Base-by-base conservation (phyloP, 768 basidiomycete species). In the Porphyrellus cyaneotinctus region DNA sequence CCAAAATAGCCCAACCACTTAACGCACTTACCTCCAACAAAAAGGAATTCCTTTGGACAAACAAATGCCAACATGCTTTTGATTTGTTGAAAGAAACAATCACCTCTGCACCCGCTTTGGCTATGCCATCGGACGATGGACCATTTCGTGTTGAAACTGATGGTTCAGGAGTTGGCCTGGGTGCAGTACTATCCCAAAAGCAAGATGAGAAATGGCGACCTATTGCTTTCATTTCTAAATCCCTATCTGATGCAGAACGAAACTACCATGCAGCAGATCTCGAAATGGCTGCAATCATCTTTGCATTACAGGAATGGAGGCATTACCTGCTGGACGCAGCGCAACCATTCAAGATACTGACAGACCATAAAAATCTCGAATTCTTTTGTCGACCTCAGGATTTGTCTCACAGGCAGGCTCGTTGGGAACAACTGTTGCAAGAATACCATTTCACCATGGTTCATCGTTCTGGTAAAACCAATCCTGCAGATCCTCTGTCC, bases 321-420 rank as follows among this genome's bases (percentile, higher is more conserved):
- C 38, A 49, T 5, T 41, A 49, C 12, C 20, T 49, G 0, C 11
- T 41, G 0, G 22, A 24, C 5, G 17, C 20, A 0, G 3, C 5
- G 0, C 5, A 12, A 4, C 22, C 30, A 1, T 49, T 49, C 2
- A 11, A 41, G 0, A 12, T 49, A 0, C 8, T 15, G 4, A 39
- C 15, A 0, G 22, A 49, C 14, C 38, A 49, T 4, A 2, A 23
- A 2, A 32, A 49, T 4, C 24, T 47, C 0, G 3, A 6, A 7
- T 47, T 12, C 13, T 47, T 47, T 11, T 1, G 3, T 0, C 31
- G 52, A 44, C 28, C 41, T 6, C 20, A 41, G n/a, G 22, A 49
- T 14, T 14, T 49, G 0, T 32, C 28, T 5, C 2, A 11, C 0
- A 2, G 4, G 4, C 30, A 49, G 2, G 38, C 9, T 1, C 0